These are phyloP conservation scores for Orbilia brochopaga DNA, from an alignment of 2,329 filamentous ascomycete genomes.

Conservation along the genomic window DNA sequence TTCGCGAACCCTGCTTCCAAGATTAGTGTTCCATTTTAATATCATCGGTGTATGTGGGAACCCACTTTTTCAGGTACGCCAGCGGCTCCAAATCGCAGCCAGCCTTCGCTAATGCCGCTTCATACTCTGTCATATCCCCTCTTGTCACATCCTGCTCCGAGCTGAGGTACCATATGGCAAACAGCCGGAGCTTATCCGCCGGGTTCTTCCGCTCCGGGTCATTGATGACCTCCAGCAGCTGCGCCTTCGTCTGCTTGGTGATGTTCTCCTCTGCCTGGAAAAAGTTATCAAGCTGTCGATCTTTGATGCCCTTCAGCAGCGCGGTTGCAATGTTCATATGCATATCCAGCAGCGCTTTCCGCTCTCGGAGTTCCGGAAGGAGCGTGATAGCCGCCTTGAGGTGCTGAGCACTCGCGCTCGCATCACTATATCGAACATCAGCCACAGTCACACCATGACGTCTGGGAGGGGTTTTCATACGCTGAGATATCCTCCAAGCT, in stretches of 20 bases:
- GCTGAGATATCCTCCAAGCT: constrained; percentile 82
- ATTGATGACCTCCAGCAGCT: constrained; percentile 85
- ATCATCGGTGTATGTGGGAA: constrained; percentile 46
- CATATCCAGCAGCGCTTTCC: constrained; percentile 93
- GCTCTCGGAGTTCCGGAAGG: constrained; percentile 86
- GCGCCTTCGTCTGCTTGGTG: constrained; percentile 85
- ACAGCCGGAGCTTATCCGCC: constrained; percentile 86
- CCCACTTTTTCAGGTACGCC: constrained; percentile 83
- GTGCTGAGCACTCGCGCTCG: constrained; percentile 86
- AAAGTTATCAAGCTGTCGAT: constrained; percentile 91
- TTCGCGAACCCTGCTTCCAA: constrained; percentile 72
- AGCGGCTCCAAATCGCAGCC: constrained; percentile 79
- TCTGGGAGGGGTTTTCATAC: constrained; percentile 23
- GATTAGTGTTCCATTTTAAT: constrained; percentile 5
- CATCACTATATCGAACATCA: constrained; percentile 67
- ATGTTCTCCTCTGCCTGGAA: constrained; percentile 95
- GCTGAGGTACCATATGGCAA: constrained; percentile 89
- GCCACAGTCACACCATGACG: constrained; percentile 33
- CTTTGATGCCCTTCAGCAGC: constrained; percentile 81
- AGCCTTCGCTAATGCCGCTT: constrained; percentile 77
- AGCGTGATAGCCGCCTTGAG: constrained; percentile 94
- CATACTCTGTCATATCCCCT: constrained; percentile 82
- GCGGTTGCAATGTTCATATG: constrained; percentile 98
- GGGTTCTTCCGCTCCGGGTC: constrained; percentile 81
- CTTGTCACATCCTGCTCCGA: constrained; percentile 86